Evolutionary conservation across 1,284 basidiomycete species (phyloP), one percentile per base, ranked within the genome.

Genomic region (Heterobasidion occidentale): DNA sequence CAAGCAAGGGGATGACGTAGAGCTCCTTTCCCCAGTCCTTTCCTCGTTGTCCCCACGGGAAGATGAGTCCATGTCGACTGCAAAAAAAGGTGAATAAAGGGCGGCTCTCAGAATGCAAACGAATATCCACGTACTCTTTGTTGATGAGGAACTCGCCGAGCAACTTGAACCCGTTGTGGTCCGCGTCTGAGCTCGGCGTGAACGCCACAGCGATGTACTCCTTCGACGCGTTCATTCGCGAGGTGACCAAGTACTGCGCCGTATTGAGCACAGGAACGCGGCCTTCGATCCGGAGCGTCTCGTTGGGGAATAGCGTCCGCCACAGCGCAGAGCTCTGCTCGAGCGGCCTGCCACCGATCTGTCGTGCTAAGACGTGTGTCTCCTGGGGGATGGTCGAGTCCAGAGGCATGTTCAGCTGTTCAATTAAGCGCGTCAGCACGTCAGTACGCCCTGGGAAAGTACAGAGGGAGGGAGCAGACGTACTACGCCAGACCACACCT

Each of bases 51-150:
- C 88, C 88, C 86, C 92, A 94, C 11, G 92, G 93, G 61, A 92
- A 91, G 42, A 91, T 81, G 12, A 94, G 77, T 9, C 88, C 92
- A 69, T 94, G 90, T 20, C 93, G 92, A 57, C 92, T 94, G 67
- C 15, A 63, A 49, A 15, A 55, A 57, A 36, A 35, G 9, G 36
- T 44, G 36, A 27, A 42, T 17, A 42, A 54, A n/a, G 52, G 53
- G 61, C 44, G 17, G 57, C 35, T 27, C 27, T 27, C 27, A 27
- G 34, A 46, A 52, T 45, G 50, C n/a, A 17, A 52, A 53, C 36
- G 59, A 60, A 53, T 52, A n/a, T 50, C n/a, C 17, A 77, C 89
- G 65, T 67, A 94, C 92, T 83, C 82, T 77, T 91, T 90, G 0
- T 75, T 74, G 42, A 88, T 74, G 56, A 94, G 76, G 62, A 89